Percentiles rank a stretch among this genome's conserved stretches.
Evolutionary conservation across 129 eudicot genomes (phyloP).

Genomic region (Heracleum sosnowskyi): DNA sequence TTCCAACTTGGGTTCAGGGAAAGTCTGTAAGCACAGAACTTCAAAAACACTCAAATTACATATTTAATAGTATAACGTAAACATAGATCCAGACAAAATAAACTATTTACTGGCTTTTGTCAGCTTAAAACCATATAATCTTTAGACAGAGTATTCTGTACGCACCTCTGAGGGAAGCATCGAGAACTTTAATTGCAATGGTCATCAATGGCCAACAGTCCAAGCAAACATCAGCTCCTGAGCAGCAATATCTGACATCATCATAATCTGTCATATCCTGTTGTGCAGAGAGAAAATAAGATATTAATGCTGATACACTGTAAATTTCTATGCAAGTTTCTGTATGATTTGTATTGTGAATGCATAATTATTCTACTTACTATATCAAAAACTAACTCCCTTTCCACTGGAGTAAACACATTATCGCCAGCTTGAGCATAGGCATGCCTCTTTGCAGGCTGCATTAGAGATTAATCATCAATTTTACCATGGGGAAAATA

Average conservation of each 20-base stretch:
- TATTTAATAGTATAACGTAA: background rate
- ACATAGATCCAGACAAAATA: background rate
- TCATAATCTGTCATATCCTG: conserved; percentile 97
- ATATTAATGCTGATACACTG: background rate
- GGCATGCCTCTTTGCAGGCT: conserved; percentile 94
- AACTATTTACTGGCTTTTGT: background rate
- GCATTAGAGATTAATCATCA: conserved; percentile 22
- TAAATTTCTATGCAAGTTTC: background rate
- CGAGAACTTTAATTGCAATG: conserved; percentile 82
- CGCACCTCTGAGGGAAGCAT: conserved; percentile 83
- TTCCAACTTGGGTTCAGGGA: background rate
- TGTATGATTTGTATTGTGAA: background rate
- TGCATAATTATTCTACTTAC: conserved; percentile 35
- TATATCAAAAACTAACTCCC: conserved; percentile 86
- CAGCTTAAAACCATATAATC: conserved; percentile 4
- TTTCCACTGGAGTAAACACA: conserved; percentile 84
- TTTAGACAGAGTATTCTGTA: background rate
- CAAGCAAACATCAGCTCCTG: conserved; percentile 90
- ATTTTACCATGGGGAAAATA: background rate
- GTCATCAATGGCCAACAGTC: conserved; percentile 98
- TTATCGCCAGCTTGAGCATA: conserved; percentile 80
- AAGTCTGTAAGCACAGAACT: background rate
- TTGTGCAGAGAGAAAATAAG: conserved; percentile 1
- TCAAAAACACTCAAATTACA: background rate
- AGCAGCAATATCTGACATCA: conserved; percentile 93